These are phyloP conservation scores for Solanum corneliomulleri DNA, from an alignment of 257 asterid species.

Conservation along the genomic window DNA sequence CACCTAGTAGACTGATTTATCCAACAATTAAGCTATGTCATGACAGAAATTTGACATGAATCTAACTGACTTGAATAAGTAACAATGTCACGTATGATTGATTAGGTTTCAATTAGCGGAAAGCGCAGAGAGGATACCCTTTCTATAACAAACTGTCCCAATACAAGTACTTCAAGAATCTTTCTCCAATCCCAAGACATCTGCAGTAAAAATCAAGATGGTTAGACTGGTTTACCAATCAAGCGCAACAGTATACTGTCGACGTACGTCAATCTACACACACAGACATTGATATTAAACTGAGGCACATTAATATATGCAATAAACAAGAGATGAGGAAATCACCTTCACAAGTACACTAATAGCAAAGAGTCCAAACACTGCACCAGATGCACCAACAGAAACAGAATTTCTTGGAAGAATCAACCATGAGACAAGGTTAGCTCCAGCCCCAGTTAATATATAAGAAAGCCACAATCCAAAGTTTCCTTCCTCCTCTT, in stretches of 20 bases:
- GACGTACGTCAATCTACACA: neutral
- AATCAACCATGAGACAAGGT: conserved; percentile 87
- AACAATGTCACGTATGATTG: neutral
- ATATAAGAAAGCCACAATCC: conserved; percentile 91
- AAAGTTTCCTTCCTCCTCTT: conserved; percentile 94
- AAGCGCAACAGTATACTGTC: neutral
- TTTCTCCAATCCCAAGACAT: conserved; percentile 99
- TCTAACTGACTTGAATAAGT: neutral
- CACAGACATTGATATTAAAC: neutral
- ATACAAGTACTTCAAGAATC: conserved; percentile 86
- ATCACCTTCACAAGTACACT: conserved; percentile 86
- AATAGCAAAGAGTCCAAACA: conserved; percentile 88
- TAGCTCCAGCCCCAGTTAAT: conserved; percentile 92
- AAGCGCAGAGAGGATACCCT: conserved; percentile 35
- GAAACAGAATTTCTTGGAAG: conserved; percentile 93
- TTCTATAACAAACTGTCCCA: conserved; percentile 95
- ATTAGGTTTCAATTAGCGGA: neutral
- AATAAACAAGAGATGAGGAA: neutral
- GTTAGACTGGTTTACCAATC: neutral
- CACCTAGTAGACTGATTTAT: neutral
- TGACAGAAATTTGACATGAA: neutral
- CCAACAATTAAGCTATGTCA: neutral
- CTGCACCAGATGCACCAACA: conserved; percentile 97
- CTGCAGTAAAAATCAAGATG: conserved; percentile 22
- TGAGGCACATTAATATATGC: neutral